phyloP scores from a whole-genome alignment of 148 eudicot species.

The Tetragonia tetragonoides region DNA sequence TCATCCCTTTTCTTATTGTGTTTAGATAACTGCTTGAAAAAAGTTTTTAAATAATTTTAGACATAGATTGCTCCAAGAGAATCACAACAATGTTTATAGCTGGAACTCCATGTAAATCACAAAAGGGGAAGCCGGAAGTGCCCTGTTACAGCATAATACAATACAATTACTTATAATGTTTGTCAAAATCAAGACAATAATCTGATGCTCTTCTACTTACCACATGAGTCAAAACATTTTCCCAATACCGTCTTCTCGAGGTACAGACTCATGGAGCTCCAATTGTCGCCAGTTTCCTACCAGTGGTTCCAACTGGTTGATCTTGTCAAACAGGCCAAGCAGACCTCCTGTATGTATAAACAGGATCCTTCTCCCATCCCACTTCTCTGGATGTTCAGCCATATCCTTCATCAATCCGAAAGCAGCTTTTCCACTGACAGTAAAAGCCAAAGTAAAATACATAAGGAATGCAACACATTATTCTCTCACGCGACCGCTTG shows the following conservation, averaged over 20 bases:
- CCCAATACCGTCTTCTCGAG: slow-evolving; percentile 71
- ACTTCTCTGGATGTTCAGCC: slow-evolving; percentile 60
- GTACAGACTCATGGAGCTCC: slow-evolving; percentile 70
- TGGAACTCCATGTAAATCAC: too few relatives aligned
- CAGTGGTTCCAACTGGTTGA: slow-evolving; percentile 52
- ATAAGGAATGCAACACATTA: neutral
- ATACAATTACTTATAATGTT: too few relatives aligned
- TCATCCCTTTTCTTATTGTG: too few relatives aligned
- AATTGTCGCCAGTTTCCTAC: slow-evolving; percentile 66
- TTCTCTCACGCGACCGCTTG: too few relatives aligned
- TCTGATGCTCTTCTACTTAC: too few relatives aligned
- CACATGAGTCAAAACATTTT: slow-evolving; percentile 60
- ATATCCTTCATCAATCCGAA: slow-evolving; percentile 76
- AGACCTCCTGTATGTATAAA: slow-evolving; percentile 98
- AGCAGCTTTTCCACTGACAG: slow-evolving; percentile 82
- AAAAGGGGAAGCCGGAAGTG: too few relatives aligned
- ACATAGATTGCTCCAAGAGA: too few relatives aligned
- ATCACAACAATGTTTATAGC: too few relatives aligned
- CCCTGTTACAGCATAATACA: too few relatives aligned
- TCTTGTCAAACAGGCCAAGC: slow-evolving; percentile 81
- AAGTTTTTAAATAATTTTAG: too few relatives aligned
- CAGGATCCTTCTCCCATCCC: slow-evolving; percentile 85
- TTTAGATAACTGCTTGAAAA: too few relatives aligned
- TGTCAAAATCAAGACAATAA: too few relatives aligned
- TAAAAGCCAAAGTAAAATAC: neutral